Percentiles rank a stretch among this genome's conserved stretches.
These are phyloP conservation scores for Skeletonema tropicum DNA, from an alignment of 108 stramenopile species.

Conservation along the genomic window DNA sequence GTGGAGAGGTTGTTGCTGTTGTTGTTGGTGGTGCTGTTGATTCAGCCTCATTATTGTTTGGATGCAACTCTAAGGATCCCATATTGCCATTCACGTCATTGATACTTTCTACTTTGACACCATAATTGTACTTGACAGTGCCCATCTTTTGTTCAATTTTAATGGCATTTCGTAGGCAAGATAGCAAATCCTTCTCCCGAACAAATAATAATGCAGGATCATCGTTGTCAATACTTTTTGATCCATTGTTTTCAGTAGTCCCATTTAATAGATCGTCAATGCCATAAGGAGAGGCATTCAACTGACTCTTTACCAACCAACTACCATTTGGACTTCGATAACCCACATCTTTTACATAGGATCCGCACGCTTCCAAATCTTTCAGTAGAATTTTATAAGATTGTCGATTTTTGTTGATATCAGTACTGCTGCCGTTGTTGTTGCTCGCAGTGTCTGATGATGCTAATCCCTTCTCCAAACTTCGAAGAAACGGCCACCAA, in stretches of 20 bases:
- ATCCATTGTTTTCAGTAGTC: not conserved
- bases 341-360: conserved; percentile 72
- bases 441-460: not conserved
- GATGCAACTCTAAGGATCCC: conserved; percentile 55
- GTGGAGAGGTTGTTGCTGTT: conserved; percentile 39
- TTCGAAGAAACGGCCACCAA: conserved; percentile 60
- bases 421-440: not conserved
- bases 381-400: conserved; percentile 62
- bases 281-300: conserved; percentile 48
- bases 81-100: conserved; percentile 49
- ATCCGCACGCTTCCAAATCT: conserved; percentile 52
- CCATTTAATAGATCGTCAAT: conserved; percentile 25
- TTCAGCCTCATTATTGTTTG: conserved; percentile 14
- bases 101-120: conserved; percentile 54
- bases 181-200: conserved; percentile 72
- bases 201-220: conserved; percentile 69
- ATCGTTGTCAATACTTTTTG: conserved; percentile 34
- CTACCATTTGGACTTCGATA: conserved; percentile 80
- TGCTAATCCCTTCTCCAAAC: conserved; percentile 26
- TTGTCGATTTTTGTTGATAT: conserved; percentile 31
- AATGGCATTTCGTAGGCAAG: conserved; percentile 61
- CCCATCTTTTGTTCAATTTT: conserved; percentile 58
- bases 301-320: conserved; percentile 76
- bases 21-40: conserved; percentile 16
- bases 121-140: conserved; percentile 58